Evolutionary conservation across 2,329 filamentous ascomycete species (phyloP).

Genomic region (Cladosporium sp.): DNA sequence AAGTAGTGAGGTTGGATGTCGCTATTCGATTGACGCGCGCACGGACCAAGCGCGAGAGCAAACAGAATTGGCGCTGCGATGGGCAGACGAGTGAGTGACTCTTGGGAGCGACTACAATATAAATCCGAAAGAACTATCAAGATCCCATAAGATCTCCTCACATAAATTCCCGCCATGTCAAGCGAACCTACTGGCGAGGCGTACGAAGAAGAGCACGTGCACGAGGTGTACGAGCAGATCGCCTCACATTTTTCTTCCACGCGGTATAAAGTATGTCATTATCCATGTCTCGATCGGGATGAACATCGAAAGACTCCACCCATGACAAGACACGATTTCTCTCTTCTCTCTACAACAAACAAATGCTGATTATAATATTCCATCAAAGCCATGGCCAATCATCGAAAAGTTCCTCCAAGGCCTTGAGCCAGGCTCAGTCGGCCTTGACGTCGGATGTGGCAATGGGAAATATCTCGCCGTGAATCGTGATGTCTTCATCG

Average conservation of each 20-base stretch:
- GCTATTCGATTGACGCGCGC: too few relatives aligned
- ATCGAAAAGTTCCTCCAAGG: slow-evolving; percentile 71
- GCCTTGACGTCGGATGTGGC: slow-evolving; percentile 88
- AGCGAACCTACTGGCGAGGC: neutral
- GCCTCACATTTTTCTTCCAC: slow-evolving; percentile 80
- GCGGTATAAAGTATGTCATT: slow-evolving; percentile 56
- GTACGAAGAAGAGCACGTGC: slow-evolving; percentile 85
- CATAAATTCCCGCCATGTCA: neutral
- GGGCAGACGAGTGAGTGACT: too few relatives aligned
- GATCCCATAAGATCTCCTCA: neutral
- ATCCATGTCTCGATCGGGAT: neutral
- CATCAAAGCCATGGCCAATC: slow-evolving; percentile 77
- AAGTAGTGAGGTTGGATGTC: too few relatives aligned
- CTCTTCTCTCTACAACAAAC: too few relatives aligned
- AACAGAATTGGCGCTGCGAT: too few relatives aligned
- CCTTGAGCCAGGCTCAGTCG: slow-evolving; percentile 66
- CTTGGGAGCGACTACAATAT: too few relatives aligned
- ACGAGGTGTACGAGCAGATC: slow-evolving; percentile 84
- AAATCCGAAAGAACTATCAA: neutral
- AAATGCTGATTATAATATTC: neutral
- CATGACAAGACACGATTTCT: too few relatives aligned
- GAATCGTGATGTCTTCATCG: slow-evolving; percentile 69
- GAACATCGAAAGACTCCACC: too few relatives aligned
- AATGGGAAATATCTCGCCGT: slow-evolving; percentile 93
- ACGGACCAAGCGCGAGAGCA: too few relatives aligned